Conservation (phyloP, 2,329 filamentous ascomycete genomes). For the Metarhizium rileyi region DNA sequence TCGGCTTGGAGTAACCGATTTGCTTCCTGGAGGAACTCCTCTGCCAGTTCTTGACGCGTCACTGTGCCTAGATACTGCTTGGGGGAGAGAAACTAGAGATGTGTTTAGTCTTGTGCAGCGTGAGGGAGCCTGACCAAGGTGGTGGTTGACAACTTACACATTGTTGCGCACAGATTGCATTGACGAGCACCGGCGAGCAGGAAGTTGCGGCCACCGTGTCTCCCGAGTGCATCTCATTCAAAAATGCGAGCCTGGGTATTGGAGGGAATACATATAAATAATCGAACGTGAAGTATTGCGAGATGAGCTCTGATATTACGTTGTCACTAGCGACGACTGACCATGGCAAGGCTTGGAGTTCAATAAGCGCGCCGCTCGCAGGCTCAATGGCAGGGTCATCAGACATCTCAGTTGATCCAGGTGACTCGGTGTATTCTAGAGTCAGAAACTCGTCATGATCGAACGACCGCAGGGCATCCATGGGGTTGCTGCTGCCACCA, state of each 20-base stretch:
- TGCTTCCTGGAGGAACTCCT: constrained; percentile 3
- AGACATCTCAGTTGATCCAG: constrained; percentile 1
- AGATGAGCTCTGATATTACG: constrained; percentile 4
- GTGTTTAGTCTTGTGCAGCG: not conserved
- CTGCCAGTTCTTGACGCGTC: constrained; percentile 2
- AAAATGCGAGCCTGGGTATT: not conserved
- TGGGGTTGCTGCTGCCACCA: not conserved
- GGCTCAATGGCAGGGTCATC: not conserved
- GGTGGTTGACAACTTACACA: constrained; percentile 1
- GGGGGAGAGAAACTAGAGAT: constrained; percentile 2
- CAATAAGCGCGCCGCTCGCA: not conserved
- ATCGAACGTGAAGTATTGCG: constrained; percentile 6
- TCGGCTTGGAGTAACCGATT: constrained; percentile 3
- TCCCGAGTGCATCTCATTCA: not conserved
- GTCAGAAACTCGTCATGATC: not conserved
- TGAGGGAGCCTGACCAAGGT: not conserved
- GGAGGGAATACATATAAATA: constrained; percentile 7
- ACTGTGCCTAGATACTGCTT: not conserved
- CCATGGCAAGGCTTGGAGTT: constrained; percentile 2
- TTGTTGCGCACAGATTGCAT: constrained; percentile 6
- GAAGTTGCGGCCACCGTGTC: not conserved
- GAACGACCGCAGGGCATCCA: constrained; percentile 2
- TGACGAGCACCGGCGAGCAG: constrained; percentile 5
- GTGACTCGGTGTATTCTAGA: not conserved
- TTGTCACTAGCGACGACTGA: constrained; percentile 1